Evolutionary conservation across 164 flowering plant genomes (phyloP), one percentile per base, ranked within the genome.

Genomic region (Amborella trichopoda): DNA sequence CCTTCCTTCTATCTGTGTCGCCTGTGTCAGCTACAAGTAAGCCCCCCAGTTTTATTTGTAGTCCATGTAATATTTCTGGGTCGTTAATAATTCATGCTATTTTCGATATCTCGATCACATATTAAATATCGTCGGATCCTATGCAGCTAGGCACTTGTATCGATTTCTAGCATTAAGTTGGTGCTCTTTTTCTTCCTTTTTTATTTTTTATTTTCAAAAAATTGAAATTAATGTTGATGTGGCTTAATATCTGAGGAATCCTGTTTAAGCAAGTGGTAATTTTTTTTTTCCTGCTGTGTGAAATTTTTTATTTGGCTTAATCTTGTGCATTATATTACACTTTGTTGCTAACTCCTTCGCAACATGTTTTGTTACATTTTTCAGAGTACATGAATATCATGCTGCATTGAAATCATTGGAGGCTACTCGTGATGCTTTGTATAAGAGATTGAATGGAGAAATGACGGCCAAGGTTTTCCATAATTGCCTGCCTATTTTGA

Each of bases 1-100:
- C 64, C 77, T 66, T 11, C 68, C 91, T 45, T 85, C 91, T 2
- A 73, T 82, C 37, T 85, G 95, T 48, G 53, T 72, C 5, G 40
- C 18, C 38, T 85, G 95, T 59, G 95, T 76, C 18, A 82, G 82
- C 60, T 76, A 68, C 71, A 80, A 88, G 91, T 79, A 28, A 41
- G 5, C n/a, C 51, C 30, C 42, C 33, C 21, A 5, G 1, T 40
- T 5, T 38, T 23, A 9, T 37, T 8, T 25, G 8, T 25, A 41
- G 28, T 32, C n/a, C 12, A 2, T 12, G 21, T 20, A 11, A 30
- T 23, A 8, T 17, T 11, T 21, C 3, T 22, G 2, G 23, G 32
- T 6, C 36, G 40, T 16, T 22, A 11, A 10, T 6, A 12, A 23
- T 4, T 33, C 6, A 6, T 10, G 42, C 18, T 17, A 6, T 17